phyloP scores from a whole-genome alignment of 2,329 filamentous ascomycete genomes.

The Neobulgaria alba region DNA sequence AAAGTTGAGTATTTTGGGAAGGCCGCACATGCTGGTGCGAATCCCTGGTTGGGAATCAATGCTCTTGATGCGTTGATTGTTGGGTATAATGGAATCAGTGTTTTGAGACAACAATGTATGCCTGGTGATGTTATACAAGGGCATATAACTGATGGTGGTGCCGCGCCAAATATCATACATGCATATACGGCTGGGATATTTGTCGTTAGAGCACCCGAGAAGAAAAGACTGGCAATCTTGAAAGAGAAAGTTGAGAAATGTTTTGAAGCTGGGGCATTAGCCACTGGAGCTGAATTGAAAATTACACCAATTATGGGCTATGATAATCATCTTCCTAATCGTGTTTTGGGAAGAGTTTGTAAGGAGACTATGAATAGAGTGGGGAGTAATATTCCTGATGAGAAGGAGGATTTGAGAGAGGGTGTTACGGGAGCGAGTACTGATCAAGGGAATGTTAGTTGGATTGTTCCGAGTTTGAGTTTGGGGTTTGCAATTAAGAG shows the following conservation, averaged over 20 bases:
- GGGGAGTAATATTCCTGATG: conserved; percentile 29
- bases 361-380: conserved; percentile 37
- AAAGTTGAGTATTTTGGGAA: conserved; percentile 44
- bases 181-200: conserved; percentile 28
- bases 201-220: conserved; percentile 36
- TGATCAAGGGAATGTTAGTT: conserved; percentile 51
- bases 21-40: conserved; percentile 36
- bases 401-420: conserved; percentile 34
- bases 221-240: conserved; percentile 34
- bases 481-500: conserved; percentile 43
- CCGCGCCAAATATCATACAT: conserved; percentile 33
- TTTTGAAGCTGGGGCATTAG: conserved; percentile 39
- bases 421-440: conserved; percentile 44
- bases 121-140: conserved; percentile 29
- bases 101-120: conserved; percentile 28
- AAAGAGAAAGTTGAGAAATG: conserved; percentile 36
- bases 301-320: conserved; percentile 38
- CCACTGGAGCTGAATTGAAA: conserved; percentile 41
- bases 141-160: conserved; percentile 33
- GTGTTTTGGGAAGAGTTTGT: conserved; percentile 38
- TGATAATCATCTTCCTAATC: conserved; percentile 47
- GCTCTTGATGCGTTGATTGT: conserved; percentile 32
- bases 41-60: conserved; percentile 33
- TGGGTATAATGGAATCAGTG: conserved; percentile 29
- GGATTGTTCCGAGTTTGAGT: conserved; percentile 47